Conservation (phyloP, 2,329 filamentous ascomycete genomes). For the Talaromyces atroroseus region DNA sequence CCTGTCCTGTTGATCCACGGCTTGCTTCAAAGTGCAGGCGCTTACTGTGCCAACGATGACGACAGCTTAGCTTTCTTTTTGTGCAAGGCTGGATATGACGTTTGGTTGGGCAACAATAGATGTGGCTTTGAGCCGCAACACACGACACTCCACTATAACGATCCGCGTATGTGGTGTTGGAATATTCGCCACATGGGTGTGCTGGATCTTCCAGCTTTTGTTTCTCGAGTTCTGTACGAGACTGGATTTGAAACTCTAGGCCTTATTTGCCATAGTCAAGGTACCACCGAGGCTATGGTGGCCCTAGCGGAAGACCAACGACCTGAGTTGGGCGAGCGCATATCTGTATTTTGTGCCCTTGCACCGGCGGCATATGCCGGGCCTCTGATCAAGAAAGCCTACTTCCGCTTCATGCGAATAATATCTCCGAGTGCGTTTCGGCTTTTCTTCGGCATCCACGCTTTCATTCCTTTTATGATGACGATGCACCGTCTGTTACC, state of each 20-base stretch:
- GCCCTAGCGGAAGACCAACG: slow-evolving; percentile 85
- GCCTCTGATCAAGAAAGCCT: slow-evolving; percentile 75
- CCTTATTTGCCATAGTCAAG: slow-evolving; percentile 82
- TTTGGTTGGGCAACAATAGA: slow-evolving; percentile 92
- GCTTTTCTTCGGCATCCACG: slow-evolving; percentile 81
- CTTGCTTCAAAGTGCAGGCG: slow-evolving; percentile 77
- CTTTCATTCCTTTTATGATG: slow-evolving; percentile 94
- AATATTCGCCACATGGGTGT: slow-evolving; percentile 92
- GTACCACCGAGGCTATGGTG: slow-evolving; percentile 81
- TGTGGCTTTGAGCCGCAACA: slow-evolving; percentile 81
- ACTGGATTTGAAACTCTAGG: slow-evolving; percentile 80
- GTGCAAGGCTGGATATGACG: slow-evolving; percentile 86
- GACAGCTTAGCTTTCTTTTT: slow-evolving; percentile 86
- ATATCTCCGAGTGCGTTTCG: slow-evolving; percentile 73
- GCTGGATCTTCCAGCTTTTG: slow-evolving; percentile 76
- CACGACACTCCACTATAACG: slow-evolving; percentile 60
- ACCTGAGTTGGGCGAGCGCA: slow-evolving; percentile 72
- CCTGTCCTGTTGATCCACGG: slow-evolving; percentile 85
- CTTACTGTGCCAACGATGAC: slow-evolving; percentile 87
- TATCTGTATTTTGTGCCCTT: slow-evolving; percentile 85
- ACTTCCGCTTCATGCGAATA: slow-evolving; percentile 85
- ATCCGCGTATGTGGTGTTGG: slow-evolving; percentile 96
- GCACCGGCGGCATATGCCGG: slow-evolving; percentile 89
- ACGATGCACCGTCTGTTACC: slow-evolving; percentile 65
- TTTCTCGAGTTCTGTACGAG: slow-evolving; percentile 71